Conservation (phyloP, 2,329 filamentous ascomycete genomes). For the Fusarium domesticum region DNA sequence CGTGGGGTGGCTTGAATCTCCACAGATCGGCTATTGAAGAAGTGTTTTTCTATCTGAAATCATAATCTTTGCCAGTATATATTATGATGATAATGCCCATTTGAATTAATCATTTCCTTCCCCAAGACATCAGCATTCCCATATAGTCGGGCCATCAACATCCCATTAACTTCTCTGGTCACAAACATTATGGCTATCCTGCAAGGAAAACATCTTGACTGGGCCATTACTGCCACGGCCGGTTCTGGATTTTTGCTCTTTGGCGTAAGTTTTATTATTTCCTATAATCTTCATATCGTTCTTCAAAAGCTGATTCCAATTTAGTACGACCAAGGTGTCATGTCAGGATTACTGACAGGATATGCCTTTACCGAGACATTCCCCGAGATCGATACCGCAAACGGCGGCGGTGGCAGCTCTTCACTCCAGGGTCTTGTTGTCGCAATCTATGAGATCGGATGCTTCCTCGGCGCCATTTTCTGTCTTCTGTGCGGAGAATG, state of each 20-base stretch:
- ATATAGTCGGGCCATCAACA: too few relatives aligned
- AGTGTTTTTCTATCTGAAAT: too few relatives aligned
- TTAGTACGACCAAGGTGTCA: slow-evolving; percentile 35
- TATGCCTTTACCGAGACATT: slow-evolving; percentile 33
- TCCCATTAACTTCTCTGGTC: too few relatives aligned
- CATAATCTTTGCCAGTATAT: too few relatives aligned
- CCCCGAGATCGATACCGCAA: slow-evolving; percentile 37
- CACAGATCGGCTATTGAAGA: too few relatives aligned
- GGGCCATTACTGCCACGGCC: slow-evolving; percentile 37
- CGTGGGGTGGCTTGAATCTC: too few relatives aligned
- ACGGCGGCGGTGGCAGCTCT: slow-evolving; percentile 38
- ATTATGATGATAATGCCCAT: too few relatives aligned
- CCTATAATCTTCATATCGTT: too few relatives aligned
- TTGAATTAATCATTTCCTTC: too few relatives aligned
- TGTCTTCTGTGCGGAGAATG: slow-evolving; percentile 40
- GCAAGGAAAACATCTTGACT: slow-evolving; percentile 36
- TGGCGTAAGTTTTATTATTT: too few relatives aligned
- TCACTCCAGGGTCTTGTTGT: slow-evolving; percentile 45
- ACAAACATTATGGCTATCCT: slow-evolving; percentile 27
- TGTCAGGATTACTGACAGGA: slow-evolving; percentile 35
- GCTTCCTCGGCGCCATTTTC: slow-evolving; percentile 45
- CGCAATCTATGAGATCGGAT: slow-evolving; percentile 48
- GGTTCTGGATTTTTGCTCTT: slow-evolving; percentile 38
- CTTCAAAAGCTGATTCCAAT: too few relatives aligned
- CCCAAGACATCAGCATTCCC: too few relatives aligned